phyloP scores from a whole-genome alignment of 495 filamentous ascomycete genomes.

The Aspergillus incahuasiensis region DNA sequence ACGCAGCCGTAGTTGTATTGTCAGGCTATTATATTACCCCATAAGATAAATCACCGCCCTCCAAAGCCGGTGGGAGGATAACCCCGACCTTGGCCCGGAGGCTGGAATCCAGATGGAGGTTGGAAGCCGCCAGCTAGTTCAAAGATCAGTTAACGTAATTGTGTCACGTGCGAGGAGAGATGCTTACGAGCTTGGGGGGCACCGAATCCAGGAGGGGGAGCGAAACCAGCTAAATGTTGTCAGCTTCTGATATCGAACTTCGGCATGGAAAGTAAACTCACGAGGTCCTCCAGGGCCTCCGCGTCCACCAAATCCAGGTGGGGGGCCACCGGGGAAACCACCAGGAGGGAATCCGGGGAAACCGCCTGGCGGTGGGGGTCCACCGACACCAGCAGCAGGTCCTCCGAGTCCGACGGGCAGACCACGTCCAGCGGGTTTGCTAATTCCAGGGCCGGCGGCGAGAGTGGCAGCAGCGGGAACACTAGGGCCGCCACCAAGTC shows the following conservation, averaged over 20 bases:
- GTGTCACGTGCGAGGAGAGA: neutral
- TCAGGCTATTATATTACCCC: slow-evolving; percentile 19
- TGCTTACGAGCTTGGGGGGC: slow-evolving; percentile 56
- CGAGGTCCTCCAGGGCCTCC: slow-evolving; percentile 62
- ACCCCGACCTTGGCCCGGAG: slow-evolving; percentile 59
- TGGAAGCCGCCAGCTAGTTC: slow-evolving; percentile 55
- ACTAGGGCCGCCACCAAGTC: slow-evolving; percentile 72
- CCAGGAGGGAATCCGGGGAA: slow-evolving; percentile 58
- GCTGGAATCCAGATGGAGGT: slow-evolving; percentile 67
- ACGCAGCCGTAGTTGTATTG: slow-evolving; percentile 10
- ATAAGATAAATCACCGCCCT: slow-evolving; percentile 52
- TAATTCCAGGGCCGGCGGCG: slow-evolving; percentile 81
- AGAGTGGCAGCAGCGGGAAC: slow-evolving; percentile 62
- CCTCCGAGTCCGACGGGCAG: slow-evolving; percentile 83
- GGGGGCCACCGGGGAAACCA: slow-evolving; percentile 62
- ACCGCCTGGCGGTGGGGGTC: slow-evolving; percentile 59
- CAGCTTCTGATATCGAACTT: slow-evolving; percentile 2
- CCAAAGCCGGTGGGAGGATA: slow-evolving; percentile 75
- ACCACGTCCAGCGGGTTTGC: slow-evolving; percentile 87
- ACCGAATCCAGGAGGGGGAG: slow-evolving; percentile 60
- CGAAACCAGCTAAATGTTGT: slow-evolving; percentile 47
- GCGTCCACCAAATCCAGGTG: slow-evolving; percentile 72
- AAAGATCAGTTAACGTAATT: slow-evolving; percentile 17
- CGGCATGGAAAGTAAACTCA: slow-evolving; percentile 39
- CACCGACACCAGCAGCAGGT: slow-evolving; percentile 85